Evolutionary conservation across 2,329 filamentous ascomycete genomes (phyloP), one percentile per base, ranked within the genome.

Genomic region (Paracorniculantispora psalliotae): DNA sequence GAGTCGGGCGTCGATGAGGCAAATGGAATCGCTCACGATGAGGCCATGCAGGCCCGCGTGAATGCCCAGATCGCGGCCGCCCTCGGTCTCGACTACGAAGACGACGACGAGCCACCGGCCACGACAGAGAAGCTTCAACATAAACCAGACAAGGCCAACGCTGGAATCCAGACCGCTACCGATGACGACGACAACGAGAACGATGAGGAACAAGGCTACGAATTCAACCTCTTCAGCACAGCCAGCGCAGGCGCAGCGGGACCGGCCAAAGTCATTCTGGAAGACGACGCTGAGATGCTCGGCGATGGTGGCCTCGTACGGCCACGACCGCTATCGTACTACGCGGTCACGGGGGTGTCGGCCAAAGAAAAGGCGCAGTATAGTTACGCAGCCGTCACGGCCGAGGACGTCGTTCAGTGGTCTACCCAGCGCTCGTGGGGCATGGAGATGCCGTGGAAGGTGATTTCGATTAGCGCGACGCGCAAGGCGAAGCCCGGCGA

Each of bases 381-480:
- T 59, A 69, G 68, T 30, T 65, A 64, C n/a, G 74, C 76, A 3
- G 81, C 84, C 2, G 71, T 87, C 12, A 78, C 70, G 30, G 79
- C 78, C 6, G 78, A 81, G n/a, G 77, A 82, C 15, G 69, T 88
- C 15, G 54, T 81, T 2, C 66, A 66, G 23, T 71, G 75, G 61
- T 77, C 78, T n/a, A 67, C 65, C 48, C 70, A 67, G 64, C 73
- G 77, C 57, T 74, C 75, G 7, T 86, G 83, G 83, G 84, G 84
- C 0, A 68, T 83, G 44, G 83, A 86, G 68, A 74, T 82, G 63
- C 83, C 84, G 1, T 87, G 85, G 85, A 77, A 78, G 59, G 82
- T 86, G 15, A 77, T 72, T 4, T 73, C 71, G 30, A 71, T 84
- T 33, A 69, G 65, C 1, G 65, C 75, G n/a, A 69, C 66, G n/a